Percentiles rank a stretch among this genome's conserved stretches.
Conservation (phyloP, 495 filamentous ascomycete genomes). For the Hypomontagnella monticulosa region DNA sequence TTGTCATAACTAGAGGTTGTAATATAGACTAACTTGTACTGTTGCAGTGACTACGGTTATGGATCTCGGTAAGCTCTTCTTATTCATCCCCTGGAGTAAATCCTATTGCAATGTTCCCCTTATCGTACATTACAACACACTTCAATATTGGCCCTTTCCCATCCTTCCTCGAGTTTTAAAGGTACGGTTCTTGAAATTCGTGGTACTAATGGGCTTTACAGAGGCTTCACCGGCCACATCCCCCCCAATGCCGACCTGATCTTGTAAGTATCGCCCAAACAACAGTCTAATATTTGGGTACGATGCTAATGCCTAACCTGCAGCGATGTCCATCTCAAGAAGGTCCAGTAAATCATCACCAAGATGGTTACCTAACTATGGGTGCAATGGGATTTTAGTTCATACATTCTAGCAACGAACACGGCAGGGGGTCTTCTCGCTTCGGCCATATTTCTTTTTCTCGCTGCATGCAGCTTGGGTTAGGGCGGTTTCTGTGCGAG, state of each 20-base stretch:
- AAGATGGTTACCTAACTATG: neutral
- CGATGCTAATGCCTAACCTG: constrained; percentile 16
- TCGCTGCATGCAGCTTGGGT: constrained; percentile 23
- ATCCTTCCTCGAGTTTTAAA: constrained; percentile 2
- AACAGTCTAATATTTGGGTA: neutral
- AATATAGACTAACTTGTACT: constrained; percentile 30
- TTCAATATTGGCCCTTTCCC: constrained; percentile 2
- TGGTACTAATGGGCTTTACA: constrained; percentile 48
- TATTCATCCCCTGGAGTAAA: neutral
- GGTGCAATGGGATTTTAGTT: constrained; percentile 11
- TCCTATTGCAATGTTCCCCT: neutral
- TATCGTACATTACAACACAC: neutral
- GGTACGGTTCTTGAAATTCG: constrained; percentile 4
- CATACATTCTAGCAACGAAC: constrained; percentile 17
- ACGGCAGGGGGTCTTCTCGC: constrained; percentile 33
- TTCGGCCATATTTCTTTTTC: constrained; percentile 26
- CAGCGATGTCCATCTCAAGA: constrained; percentile 64
- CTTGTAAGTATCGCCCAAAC: constrained; percentile 68
- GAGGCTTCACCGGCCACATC: constrained; percentile 74
- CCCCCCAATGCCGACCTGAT: constrained; percentile 63
- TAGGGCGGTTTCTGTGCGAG: constrained; percentile 32
- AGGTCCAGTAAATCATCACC: constrained; percentile 48
- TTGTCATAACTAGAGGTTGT: neutral
- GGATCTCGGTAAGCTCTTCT: constrained; percentile 68
- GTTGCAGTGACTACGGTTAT: constrained; percentile 77